Evolutionary conservation across 129 eudicot genomes (phyloP), one percentile per base, ranked within the genome.

Genomic region (Helichrysum umbraculigerum): DNA sequence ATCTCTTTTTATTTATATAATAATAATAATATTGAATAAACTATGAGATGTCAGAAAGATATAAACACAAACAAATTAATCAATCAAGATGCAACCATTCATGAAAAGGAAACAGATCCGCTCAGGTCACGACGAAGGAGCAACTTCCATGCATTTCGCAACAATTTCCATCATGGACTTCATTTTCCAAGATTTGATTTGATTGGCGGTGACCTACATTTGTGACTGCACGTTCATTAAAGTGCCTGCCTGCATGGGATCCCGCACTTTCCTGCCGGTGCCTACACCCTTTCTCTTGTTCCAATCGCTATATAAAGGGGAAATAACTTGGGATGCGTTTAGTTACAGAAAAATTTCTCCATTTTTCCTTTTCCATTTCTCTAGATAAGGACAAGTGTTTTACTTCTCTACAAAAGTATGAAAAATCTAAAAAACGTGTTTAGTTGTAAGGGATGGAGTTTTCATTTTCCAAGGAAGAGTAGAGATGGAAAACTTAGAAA

Each of bases 41-140:
- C n/a, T n/a, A n/a, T n/a, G n/a, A n/a, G n/a, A n/a, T n/a, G n/a
- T n/a, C n/a, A n/a, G n/a, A n/a, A n/a, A n/a, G n/a, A n/a, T n/a
- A n/a, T n/a, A n/a, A n/a, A n/a, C 88, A 85, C 96, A 93, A 51
- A 51, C 19, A 51, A 12, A 25, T 25, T n/a, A n/a, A n/a, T n/a
- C n/a, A 51, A 4, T 20, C 28, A 54, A 56, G 61, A 1, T n/a
- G 28, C 64, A 58, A 58, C 22, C 30, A 20, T 58, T n/a, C 30
- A 7, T 21, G 64, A 9, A 58, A n/a, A 6, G 30, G 60, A 25
- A 11, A 69, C 4, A 58, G 37, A 4, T 22, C 9, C 20, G 34
- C 34, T 32, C 34, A 32, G 4, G 39, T 29, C 30, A 44, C 15
- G 39, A 51, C 28, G 56, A 29, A 52, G 39, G 61, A 14, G 64